Base-by-base conservation (phyloP, 345 rosid species). In the Acer saccharum region DNA sequence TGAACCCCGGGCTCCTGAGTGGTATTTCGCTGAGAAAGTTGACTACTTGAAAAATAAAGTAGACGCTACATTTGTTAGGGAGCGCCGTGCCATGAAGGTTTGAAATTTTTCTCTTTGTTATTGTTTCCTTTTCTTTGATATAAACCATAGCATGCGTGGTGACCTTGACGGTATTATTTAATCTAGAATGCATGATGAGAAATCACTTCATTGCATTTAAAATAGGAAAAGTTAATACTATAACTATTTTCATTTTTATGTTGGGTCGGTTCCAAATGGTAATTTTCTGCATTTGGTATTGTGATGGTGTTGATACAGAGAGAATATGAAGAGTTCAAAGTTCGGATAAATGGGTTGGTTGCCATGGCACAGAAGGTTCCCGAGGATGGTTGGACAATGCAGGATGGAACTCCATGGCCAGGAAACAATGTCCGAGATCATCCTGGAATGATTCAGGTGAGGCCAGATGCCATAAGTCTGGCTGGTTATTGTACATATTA, bases 331-430 rank as follows among this genome's bases (percentile, higher is more conserved):
- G 97, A 92, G 63, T 94, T 94, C 78, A 94, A 91, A 78, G 86
- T 94, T 58, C 85, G 90, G 75, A 92, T 94, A 83, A 94, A 94
- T 77, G 88, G 91, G 44, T 81, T 94, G 73, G 97, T 94, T 81
- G 83, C 94, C 17, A 89, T 79, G 72, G 98, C 98, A 68, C 90
- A 89, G 80, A 94, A 94, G 87, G 97, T 92, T 63, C 98, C 98
- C 52, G 98, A 94, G 79, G 98, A 94, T 46, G 98, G 98, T 50
- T 93, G 98, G 98, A 93, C 97, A 50, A 93, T 93, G 98, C 98
- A 93, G 81, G 97, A 92, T 70, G 98, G 97, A 62, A 92, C 94
- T 76, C 95, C 92, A 54, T 94, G 97, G 95, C 98, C 98, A 0
- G 98, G 98, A 77, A 94, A 94, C 83, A 88, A 89, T 78, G 93